Evolutionary conservation across 2,329 filamentous ascomycete genomes (phyloP), one percentile per base, ranked within the genome.

Genomic region (Exophiala sp.): DNA sequence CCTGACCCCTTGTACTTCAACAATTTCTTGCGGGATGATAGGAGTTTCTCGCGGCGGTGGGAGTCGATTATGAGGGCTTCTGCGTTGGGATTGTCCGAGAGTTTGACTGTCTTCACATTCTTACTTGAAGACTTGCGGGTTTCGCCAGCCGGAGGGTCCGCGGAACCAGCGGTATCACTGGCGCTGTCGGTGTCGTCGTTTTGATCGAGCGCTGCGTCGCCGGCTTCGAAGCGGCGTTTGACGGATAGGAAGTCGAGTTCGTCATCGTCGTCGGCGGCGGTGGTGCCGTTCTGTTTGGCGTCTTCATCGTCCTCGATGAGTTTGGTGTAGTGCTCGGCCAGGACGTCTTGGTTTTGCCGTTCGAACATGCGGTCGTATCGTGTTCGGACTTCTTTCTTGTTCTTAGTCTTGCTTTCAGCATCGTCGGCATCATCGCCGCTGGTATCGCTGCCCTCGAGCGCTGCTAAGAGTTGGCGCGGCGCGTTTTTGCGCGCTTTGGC

Each of bases 331-430:
- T 99, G 94, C 52, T 87, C 85, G n/a, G 92, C 91, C 60, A 99
- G 74, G 32, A 99, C 88, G 67, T 96, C 91, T 72, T 97, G 92
- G 72, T 99, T 99, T 64, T 87, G 88, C 57, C 94, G 82, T 75
- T 96, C 92, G 71, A 97, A 96, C 94, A 99, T 97, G 63, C 90
- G 87, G 71, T 99, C 91, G 69, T 95, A 95, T 71, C 96, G 97
- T 32, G 95, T 99, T 58, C 91, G 83, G 14, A 96, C 89, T 63
- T 85, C 82, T 9, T 73, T 88, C 86, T 72, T 85, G 84, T 69
- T 82, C 61, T 76, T 69, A 54, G 69, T 71, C 65, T 79, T 78
- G 33, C 68, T 65, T 36, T 69, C 75, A 53, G 74, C 75, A 21
- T 68, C 75, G 41, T 71, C 73, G 3, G 68, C 75, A 16, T 75